Conservation (phyloP, 805 yeast genomes). For the Ascoidea rubescens region DNA sequence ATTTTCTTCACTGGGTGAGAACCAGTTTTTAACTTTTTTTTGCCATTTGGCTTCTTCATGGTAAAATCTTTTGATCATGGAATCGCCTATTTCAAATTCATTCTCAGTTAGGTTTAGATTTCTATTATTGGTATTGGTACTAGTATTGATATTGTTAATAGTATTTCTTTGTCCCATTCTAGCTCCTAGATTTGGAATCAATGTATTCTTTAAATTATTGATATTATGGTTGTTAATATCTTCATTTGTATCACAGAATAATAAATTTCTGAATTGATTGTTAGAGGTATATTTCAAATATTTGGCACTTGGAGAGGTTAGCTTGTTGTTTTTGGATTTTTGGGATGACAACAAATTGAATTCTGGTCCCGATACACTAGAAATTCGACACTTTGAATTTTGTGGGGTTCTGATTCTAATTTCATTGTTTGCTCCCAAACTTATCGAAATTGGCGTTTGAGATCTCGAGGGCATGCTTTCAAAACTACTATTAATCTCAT, state of each 20-base stretch:
- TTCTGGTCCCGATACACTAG: neutral
- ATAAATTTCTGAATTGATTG: neutral
- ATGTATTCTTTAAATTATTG: neutral
- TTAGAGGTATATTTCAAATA: too few species aligned
- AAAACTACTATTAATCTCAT: neutral
- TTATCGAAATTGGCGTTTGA: neutral
- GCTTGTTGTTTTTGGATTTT: too few species aligned
- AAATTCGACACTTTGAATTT: neutral
- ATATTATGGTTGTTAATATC: too few species aligned
- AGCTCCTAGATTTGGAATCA: neutral
- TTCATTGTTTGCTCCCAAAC: neutral
- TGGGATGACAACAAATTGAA: neutral
- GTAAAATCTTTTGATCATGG: conserved; percentile 13
- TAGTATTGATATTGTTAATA: too few species aligned
- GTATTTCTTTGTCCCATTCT: neutral
- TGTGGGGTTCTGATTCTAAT: neutral
- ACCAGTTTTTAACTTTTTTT: conserved; percentile 20
- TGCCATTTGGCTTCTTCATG: conserved; percentile 22
- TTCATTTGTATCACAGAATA: neutral
- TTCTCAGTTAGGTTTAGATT: conserved; percentile 10
- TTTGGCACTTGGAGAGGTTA: too few species aligned
- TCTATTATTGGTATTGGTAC: neutral
- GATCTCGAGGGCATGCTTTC: neutral
- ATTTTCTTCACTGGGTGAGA: conserved; percentile 12
- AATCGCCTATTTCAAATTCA: conserved; percentile 17